Percentiles rank a stretch among this genome's conserved stretches.
Evolutionary conservation across 495 filamentous ascomycete species (phyloP).

Genomic region (Podospora pseudoanserina): DNA sequence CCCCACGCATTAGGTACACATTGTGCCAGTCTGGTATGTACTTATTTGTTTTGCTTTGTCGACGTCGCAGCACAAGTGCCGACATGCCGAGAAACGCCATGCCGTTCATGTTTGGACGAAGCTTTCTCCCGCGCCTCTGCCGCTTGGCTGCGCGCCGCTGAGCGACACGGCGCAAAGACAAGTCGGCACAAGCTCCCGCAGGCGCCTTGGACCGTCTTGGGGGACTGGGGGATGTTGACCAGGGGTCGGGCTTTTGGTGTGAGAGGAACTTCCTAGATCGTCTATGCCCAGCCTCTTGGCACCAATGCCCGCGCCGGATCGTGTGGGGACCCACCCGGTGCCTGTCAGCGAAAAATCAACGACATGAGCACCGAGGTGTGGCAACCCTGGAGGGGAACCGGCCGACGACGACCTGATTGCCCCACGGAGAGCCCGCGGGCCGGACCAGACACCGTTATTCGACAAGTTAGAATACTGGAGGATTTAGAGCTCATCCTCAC

Average conservation of each 20-base stretch:
- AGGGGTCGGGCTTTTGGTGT: neutral
- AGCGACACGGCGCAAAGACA: neutral
- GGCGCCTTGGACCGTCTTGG: neutral
- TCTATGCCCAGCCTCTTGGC: slow-evolving; percentile 14
- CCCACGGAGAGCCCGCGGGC: neutral
- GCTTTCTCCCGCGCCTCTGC: slow-evolving; percentile 11
- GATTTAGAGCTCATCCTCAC: neutral
- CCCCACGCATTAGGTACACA: neutral
- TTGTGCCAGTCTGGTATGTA: neutral
- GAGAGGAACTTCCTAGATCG: slow-evolving; percentile 15
- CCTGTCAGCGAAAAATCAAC: slow-evolving; percentile 1
- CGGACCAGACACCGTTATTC: slow-evolving; percentile 2
- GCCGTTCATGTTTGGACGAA: neutral
- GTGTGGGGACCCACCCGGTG: neutral
- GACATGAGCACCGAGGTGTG: slow-evolving; percentile 8
- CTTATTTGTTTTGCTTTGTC: neutral
- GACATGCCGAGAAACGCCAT: slow-evolving; percentile 10
- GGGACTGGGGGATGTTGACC: neutral
- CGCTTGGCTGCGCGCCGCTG: slow-evolving; percentile 11
- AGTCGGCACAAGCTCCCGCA: slow-evolving; percentile 8
- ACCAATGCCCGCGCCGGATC: neutral
- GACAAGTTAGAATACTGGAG: neutral
- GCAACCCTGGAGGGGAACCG: slow-evolving; percentile 6
- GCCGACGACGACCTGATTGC: neutral
- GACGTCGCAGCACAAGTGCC: neutral